A percentile compares a stretch with the other conserved stretches of the same genome.
phyloP scores from a whole-genome alignment of 345 rosid species.

The Boechera divaricarpa region DNA sequence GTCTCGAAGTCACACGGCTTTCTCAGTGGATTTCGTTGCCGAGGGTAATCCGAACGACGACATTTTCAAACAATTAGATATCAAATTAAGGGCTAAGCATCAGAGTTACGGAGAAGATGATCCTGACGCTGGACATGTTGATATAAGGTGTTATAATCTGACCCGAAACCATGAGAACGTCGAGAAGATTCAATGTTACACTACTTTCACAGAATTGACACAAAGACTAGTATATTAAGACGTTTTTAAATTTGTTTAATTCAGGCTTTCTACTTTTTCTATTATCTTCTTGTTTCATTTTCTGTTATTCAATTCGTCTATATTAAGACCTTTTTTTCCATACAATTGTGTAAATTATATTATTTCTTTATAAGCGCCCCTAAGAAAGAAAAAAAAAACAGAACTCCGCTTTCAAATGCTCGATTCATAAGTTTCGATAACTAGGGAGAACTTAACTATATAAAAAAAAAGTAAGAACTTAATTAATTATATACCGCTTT shows the following conservation, averaged over 20 bases:
- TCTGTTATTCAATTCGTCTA: too few species aligned
- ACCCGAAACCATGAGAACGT: constrained; percentile 19
- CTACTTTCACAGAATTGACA: neutral
- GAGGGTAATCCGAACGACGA: neutral
- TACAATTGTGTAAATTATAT: too few species aligned
- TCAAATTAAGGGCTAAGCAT: constrained; percentile 18
- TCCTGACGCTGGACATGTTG: constrained; percentile 5
- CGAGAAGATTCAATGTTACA: constrained; percentile 23
- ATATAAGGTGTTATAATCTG: constrained; percentile 10
- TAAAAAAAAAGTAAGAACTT: too few species aligned
- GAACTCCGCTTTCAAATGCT: neutral
- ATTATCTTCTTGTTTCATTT: neutral
- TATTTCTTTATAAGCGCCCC: too few species aligned
- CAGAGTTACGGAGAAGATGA: neutral
- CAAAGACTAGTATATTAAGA: too few species aligned
- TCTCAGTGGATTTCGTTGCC: constrained; percentile 28
- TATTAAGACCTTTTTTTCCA: neutral
- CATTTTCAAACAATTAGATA: neutral
- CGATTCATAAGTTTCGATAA: too few species aligned
- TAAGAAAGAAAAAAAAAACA: too few species aligned
- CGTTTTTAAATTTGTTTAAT: too few species aligned
- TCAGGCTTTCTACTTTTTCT: too few species aligned
- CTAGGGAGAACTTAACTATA: too few species aligned
- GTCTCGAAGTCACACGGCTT: constrained; percentile 3
- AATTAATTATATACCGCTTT: too few species aligned